These are phyloP conservation scores for Platanus orientalis DNA, from an alignment of 164 flowering plant genomes.

Conservation along the genomic window DNA sequence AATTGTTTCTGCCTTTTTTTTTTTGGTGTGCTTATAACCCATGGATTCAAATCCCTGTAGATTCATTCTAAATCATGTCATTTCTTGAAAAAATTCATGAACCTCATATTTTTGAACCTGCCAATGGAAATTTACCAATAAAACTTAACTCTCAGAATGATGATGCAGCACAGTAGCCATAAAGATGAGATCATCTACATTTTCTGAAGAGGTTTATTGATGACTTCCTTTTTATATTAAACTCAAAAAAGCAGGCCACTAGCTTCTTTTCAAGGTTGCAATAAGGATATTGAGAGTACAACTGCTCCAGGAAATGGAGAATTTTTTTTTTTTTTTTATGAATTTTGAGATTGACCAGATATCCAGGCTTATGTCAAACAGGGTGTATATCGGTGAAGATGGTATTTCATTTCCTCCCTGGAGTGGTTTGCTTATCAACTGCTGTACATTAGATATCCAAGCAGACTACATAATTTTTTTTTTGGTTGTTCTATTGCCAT, in stretches of 20 bases:
- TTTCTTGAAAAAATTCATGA: conserved; percentile 42
- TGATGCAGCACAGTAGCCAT: conserved; percentile 1
- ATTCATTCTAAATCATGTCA: no score
- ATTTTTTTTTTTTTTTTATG: conserved; percentile 50
- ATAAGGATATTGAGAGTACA: conserved; percentile 74
- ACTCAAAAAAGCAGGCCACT: conserved; percentile 65
- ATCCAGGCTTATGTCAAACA: conserved; percentile 25
- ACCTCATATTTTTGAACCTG: not conserved
- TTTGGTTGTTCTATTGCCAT: no score
- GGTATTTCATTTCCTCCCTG: conserved; percentile 66
- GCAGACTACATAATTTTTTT: conserved; percentile 86
- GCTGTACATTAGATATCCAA: conserved; percentile 72
- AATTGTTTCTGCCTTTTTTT: no score
- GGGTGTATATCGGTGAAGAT: conserved; percentile 48
- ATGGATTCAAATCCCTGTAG: no score
- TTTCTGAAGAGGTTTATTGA: conserved; percentile 71
- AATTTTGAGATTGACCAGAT: conserved; percentile 46
- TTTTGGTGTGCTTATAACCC: no score
- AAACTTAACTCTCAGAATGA: conserved; percentile 2
- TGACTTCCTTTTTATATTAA: conserved; percentile 76
- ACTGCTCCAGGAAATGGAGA: conserved; percentile 77
- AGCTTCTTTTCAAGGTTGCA: conserved; percentile 47
- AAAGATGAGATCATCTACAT: conserved; percentile 13
- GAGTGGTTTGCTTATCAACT: conserved; percentile 90
- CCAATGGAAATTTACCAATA: conserved; percentile 6